phyloP scores from a whole-genome alignment of 371 early-diverging fungal genomes.

The Apophysomyces ossiformis region DNA sequence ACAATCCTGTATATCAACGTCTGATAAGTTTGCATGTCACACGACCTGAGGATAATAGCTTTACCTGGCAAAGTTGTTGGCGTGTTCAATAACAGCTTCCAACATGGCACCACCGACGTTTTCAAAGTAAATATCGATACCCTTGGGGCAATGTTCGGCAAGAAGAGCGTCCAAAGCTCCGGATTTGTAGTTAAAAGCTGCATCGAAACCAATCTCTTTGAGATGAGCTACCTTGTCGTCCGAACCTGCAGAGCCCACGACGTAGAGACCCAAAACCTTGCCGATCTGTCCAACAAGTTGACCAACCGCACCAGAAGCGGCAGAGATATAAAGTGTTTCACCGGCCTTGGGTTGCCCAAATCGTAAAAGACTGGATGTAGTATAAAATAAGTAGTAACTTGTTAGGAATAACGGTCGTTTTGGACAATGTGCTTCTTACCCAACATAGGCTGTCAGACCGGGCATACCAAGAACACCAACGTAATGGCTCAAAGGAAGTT shows the following conservation, averaged over 20 bases:
- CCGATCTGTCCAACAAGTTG: conserved; percentile 71
- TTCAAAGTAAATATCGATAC: conserved; percentile 80
- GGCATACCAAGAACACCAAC: conserved; percentile 60
- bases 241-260: conserved; percentile 80
- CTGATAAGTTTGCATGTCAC: not conserved
- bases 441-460: conserved; percentile 51
- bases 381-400: not conserved
- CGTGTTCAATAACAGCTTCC: conserved; percentile 59
- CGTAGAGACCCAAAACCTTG: conserved; percentile 69
- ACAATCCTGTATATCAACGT: conserved; percentile 30
- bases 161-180: conserved; percentile 49
- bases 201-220: conserved; percentile 69
- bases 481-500: conserved; percentile 50
- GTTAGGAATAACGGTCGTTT: not conserved
- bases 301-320: conserved; percentile 65
- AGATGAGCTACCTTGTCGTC: conserved; percentile 80
- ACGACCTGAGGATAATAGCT: not conserved
- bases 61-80: conserved; percentile 58
- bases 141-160: conserved; percentile 60
- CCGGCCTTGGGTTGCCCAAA: conserved; percentile 48
- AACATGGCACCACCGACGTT: conserved; percentile 76
- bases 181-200: conserved; percentile 86
- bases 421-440: conserved; percentile 19
- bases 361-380: conserved; percentile 25
- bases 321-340: conserved; percentile 57